Evolutionary conservation across 768 basidiomycete species (phyloP), one percentile per base, ranked within the genome.

Genomic region (Lentinula detonsa): DNA sequence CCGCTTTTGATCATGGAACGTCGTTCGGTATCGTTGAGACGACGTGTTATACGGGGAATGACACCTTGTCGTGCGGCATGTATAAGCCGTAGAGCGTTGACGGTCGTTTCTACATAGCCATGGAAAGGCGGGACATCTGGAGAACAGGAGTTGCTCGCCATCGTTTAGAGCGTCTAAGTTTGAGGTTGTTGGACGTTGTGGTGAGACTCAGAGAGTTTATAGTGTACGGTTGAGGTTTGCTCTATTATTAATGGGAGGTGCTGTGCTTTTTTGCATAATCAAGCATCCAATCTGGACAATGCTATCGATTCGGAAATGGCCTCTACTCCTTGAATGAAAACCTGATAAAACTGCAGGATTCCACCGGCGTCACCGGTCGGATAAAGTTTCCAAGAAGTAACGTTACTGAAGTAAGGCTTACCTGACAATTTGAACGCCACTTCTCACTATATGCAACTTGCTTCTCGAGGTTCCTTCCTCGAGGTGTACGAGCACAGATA

Each of bases 1-100:
- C 83, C 83, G 39, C 81, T 79, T 68, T 80, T 81, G 70, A 84
- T 83, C 83, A 84, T 89, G 54, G 71, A 80, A 69, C 75, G 74
- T 35, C 87, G 82, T 68, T 95, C 91, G n/a, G 85, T 78, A 68
- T 93, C 91, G 69, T 91, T 91, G 68, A 93, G 79, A 31, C 91
- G 82, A 39, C 92, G 82, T n/a, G 89, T 91, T 61, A 93, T 89
- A 42, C 90, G 82, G 37, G 90, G 90, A 54, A 93, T 87, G 66
- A 88, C 77, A 28, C 91, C 91, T 64, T 87, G 83, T 51, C 88
- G 80, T 58, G 90, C 90, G 15, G 91, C 91, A 71, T 92, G 87
- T 67, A 93, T 90, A 66, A 94, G 81, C 31, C 92, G 82, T 39
- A 94, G 81, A 16, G 91, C 90, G 69, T 94, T 86, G 67, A 84